Evolutionary conservation across 345 rosid genomes (phyloP).

Genomic region (Hirschfeldia incana): DNA sequence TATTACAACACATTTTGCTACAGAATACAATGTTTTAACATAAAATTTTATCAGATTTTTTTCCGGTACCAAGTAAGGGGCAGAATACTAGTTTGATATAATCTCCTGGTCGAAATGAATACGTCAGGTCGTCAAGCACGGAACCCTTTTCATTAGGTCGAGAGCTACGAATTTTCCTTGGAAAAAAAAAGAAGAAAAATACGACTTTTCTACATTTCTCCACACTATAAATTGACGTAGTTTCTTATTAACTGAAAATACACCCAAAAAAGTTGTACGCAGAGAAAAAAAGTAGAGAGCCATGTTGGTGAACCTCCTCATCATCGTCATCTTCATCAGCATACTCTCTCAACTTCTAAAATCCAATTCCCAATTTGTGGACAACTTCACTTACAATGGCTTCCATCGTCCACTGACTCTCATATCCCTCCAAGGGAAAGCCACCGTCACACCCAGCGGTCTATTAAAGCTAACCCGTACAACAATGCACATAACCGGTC

Average conservation of each 20-base stretch:
- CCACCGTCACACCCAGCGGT: conserved; percentile 21
- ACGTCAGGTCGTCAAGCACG: no score
- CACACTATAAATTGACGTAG: no score
- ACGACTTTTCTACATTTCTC: no score
- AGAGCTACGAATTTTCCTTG: no score
- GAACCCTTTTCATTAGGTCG: no score
- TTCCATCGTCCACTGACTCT: conserved; percentile 1
- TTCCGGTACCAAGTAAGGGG: not conserved
- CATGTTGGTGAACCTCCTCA: conserved; percentile 14
- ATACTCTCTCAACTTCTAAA: not conserved
- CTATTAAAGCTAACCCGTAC: conserved; percentile 45
- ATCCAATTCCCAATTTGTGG: conserved; percentile 12
- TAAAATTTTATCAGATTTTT: not conserved
- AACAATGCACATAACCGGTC: conserved; percentile 42
- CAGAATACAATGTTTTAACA: not conserved
- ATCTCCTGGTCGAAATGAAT: no score
- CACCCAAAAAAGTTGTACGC: no score
- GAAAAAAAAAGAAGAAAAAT: no score
- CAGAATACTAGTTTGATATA: not conserved
- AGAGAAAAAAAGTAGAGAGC: not conserved
- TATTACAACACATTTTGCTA: not conserved
- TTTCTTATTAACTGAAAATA: no score
- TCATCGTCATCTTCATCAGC: conserved; percentile 2
- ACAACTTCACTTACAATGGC: conserved; percentile 25
- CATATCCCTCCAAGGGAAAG: conserved; percentile 49